phyloP scores from a whole-genome alignment of 1,284 basidiomycete species.

The Papiliotrema terrestris region DNA sequence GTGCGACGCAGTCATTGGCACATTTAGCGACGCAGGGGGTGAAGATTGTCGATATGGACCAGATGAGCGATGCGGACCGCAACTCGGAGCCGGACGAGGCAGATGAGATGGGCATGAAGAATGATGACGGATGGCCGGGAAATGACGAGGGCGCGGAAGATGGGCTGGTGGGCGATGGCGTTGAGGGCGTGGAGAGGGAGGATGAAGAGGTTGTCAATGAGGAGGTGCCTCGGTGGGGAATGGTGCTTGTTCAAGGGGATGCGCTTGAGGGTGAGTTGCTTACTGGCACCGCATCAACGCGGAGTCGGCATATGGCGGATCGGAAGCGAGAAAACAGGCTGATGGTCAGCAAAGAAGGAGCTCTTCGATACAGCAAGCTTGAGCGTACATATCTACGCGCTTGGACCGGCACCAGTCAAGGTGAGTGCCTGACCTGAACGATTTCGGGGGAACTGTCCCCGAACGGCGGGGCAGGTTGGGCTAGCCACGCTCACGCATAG shows the following conservation, averaged over 20 bases:
- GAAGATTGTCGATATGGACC: slow-evolving; percentile 44
- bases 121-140: slow-evolving; percentile 1
- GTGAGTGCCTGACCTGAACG: slow-evolving; percentile 15
- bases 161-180: slow-evolving; percentile 11
- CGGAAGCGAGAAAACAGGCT: not conserved
- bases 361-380: slow-evolving; percentile 29
- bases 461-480: not conserved
- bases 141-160: slow-evolving; percentile 12
- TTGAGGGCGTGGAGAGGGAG: slow-evolving; percentile 8
- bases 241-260: slow-evolving; percentile 33
- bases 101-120: slow-evolving; percentile 14
- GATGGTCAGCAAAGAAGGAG: slow-evolving; percentile 30
- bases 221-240: slow-evolving; percentile 35
- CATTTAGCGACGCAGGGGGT: slow-evolving; percentile 29
- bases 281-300: no score
- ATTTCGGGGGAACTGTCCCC: not conserved
- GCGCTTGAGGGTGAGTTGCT: slow-evolving; percentile 34
- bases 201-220: slow-evolving; percentile 6
- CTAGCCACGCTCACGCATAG: slow-evolving; percentile 16
- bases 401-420: slow-evolving; percentile 27
- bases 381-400: slow-evolving; percentile 38
- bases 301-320: no score
- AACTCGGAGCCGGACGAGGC: slow-evolving; percentile 33
- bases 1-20: slow-evolving; percentile 25
- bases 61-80: slow-evolving; percentile 37